Base-by-base conservation (phyloP, 139 green algal species). In the Micractinium conductrix region DNA sequence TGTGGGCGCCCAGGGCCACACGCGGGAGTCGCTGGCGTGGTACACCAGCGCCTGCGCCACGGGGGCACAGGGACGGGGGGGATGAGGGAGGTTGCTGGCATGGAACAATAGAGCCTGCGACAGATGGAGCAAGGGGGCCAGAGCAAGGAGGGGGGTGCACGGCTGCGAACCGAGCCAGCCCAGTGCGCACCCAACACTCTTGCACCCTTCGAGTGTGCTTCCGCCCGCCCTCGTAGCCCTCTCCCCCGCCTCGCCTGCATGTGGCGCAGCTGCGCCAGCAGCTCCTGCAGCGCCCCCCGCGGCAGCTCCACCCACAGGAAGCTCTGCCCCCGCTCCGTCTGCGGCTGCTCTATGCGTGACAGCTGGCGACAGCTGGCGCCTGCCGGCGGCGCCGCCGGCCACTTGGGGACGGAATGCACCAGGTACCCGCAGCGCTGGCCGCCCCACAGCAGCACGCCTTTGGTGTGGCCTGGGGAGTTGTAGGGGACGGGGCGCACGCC, bases 241-340 rank as follows among this genome's bases (percentile, higher is more conserved):
- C n/a, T n/a, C n/a, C n/a, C n/a, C n/a, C n/a, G n/a, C n/a, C 74
- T 1, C 74, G 69, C 74, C 74, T 81, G 74, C 74, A 81, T 81
- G 50, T 81, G 74, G 2, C 16, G 50, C 50, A 81, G 45, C 50
- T 70, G 50, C 9, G 1, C 5, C 55, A 81, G 55, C 74, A 81
- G 50, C 3, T 37, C 50, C 0, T 50, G 1, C 50, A 81, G 74
- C 74, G 33, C 8, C 74, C 14, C 50, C 50, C 7, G 16, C 21
- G 74, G 74, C 50, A 81, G 50, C 74, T 17, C 4, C 74, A 69
- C 35, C 55, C 35, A 69, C 35, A 81, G 37, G 24, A 81, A 69
- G 43, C 33, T 53, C 74, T 81, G 74, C 24, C 35, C 55, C 48
- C 37, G 37, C 19, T 70, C 55, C 1, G 35, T 48, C 74, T 81